phyloP scores from a whole-genome alignment of 495 filamentous ascomycete species.

The Aspergillus avenaceus region DNA sequence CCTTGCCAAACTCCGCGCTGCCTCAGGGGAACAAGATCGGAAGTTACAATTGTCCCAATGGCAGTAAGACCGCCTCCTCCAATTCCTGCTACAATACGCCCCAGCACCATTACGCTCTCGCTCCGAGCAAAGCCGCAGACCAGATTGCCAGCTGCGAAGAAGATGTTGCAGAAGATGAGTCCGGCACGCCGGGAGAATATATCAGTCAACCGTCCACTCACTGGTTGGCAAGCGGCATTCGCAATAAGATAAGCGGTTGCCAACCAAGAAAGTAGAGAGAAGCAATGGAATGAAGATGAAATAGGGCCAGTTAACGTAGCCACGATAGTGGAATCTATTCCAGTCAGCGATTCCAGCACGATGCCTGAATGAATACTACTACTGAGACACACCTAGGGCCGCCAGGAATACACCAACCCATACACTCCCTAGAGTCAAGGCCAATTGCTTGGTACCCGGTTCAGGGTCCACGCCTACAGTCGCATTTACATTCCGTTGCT shows the following conservation, averaged over 20 bases:
- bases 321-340: constrained; percentile 70
- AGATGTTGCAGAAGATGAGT: constrained; percentile 70
- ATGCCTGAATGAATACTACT: background rate
- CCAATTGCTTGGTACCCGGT: constrained; percentile 37
- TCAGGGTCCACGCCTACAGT: constrained; percentile 25
- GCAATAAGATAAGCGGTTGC: constrained; percentile 87
- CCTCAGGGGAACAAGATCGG: constrained; percentile 78
- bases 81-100: constrained; percentile 77
- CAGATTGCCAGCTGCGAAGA: constrained; percentile 78
- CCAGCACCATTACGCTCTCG: constrained; percentile 70
- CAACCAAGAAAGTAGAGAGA: constrained; percentile 86
- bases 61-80: constrained; percentile 81
- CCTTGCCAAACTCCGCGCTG: constrained; percentile 83
- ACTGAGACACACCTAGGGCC: constrained; percentile 52
- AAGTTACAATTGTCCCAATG: constrained; percentile 76
- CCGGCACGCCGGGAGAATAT: constrained; percentile 79
- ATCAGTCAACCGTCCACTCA: constrained; percentile 82
- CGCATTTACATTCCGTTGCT: constrained; percentile 16
- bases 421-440: constrained; percentile 44
- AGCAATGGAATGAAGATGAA: constrained; percentile 75
- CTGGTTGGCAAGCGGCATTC: constrained; percentile 81
- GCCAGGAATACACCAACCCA: constrained; percentile 83
- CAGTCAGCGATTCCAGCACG: constrained; percentile 4
- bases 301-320: constrained; percentile 85
- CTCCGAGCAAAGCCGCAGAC: constrained; percentile 76